Conservation (phyloP, 345 rosid genomes). For the Erodium maritimum region DNA sequence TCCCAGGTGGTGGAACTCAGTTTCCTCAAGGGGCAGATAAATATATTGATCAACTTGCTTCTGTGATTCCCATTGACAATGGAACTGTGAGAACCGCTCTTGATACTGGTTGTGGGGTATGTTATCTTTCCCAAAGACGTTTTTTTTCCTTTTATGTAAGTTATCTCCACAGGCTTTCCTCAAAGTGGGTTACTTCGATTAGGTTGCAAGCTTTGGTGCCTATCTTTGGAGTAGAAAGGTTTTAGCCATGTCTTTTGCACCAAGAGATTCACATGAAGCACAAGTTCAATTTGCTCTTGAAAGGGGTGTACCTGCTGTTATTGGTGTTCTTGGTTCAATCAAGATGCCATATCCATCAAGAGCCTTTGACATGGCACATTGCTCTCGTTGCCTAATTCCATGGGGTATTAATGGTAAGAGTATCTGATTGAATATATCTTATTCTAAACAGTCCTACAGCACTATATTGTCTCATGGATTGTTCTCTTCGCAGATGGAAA, state of each 20-base stretch:
- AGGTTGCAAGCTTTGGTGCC: slow-evolving; percentile 76
- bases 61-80: slow-evolving; percentile 36
- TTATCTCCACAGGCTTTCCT: not conserved
- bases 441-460: too few species aligned
- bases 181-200: not conserved
- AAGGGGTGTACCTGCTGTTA: slow-evolving; percentile 63
- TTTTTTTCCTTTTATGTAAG: not conserved
- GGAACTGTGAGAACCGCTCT: slow-evolving; percentile 57
- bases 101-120: slow-evolving; percentile 70
- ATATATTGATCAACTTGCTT: slow-evolving; percentile 44
- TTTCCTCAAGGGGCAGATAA: slow-evolving; percentile 55
- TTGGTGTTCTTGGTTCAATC: slow-evolving; percentile 44
- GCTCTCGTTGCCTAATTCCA: slow-evolving; percentile 73
- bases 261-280: slow-evolving; percentile 61
- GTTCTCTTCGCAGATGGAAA: slow-evolving; percentile 30
- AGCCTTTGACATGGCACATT: slow-evolving; percentile 69
- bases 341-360: slow-evolving; percentile 57
- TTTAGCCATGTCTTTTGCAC: slow-evolving; percentile 49
- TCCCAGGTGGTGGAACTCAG: slow-evolving; percentile 76
- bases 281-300: slow-evolving; percentile 70
- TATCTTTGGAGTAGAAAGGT: slow-evolving; percentile 40
- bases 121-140: slow-evolving; percentile 3
- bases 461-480: not conserved
- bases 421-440: not conserved
- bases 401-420: slow-evolving; percentile 20